phyloP scores from a whole-genome alignment of 2,329 filamentous ascomycete species.

The Pseudogymnoascus sp. region DNA sequence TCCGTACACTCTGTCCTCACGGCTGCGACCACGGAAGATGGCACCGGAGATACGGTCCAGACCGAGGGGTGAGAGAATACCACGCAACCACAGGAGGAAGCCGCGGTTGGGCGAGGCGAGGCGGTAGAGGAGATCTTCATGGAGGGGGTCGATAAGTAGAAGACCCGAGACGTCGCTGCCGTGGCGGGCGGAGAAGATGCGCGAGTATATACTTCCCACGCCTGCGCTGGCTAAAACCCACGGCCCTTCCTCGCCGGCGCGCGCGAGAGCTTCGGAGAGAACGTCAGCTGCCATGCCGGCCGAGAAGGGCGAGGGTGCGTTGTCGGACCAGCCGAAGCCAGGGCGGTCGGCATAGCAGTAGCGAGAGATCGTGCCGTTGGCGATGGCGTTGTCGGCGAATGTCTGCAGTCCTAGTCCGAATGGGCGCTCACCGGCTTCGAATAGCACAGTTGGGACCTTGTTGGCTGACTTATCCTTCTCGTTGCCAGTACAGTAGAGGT shows the following conservation, averaged over 20 bases:
- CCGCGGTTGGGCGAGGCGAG: slow-evolving; percentile 62
- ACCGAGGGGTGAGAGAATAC: slow-evolving; percentile 79
- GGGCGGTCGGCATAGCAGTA: slow-evolving; percentile 97
- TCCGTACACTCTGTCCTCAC: slow-evolving; percentile 80
- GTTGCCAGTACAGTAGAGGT: slow-evolving; percentile 78
- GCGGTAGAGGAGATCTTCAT: slow-evolving; percentile 72
- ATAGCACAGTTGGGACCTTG: slow-evolving; percentile 66
- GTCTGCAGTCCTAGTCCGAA: slow-evolving; percentile 72
- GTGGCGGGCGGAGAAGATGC: slow-evolving; percentile 84
- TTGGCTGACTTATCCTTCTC: slow-evolving; percentile 46
- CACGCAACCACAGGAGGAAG: slow-evolving; percentile 79
- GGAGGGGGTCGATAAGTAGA: slow-evolving; percentile 78
- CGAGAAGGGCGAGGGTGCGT: slow-evolving; percentile 85
- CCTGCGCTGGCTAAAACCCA: slow-evolving; percentile 85
- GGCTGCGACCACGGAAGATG: slow-evolving; percentile 69
- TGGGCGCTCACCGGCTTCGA: slow-evolving; percentile 76
- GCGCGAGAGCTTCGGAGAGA: slow-evolving; percentile 74
- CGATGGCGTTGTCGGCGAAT: slow-evolving; percentile 66
- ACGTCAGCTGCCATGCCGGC: slow-evolving; percentile 89
- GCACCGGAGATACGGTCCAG: slow-evolving; percentile 73
- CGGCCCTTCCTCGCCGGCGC: slow-evolving; percentile 74
- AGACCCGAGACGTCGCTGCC: slow-evolving; percentile 66
- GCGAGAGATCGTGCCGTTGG: slow-evolving; percentile 73
- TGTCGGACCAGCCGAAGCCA: slow-evolving; percentile 81
- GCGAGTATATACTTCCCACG: slow-evolving; percentile 78